These are phyloP conservation scores for Candida mattraensis DNA, from an alignment of 805 yeast species.

Conservation along the genomic window DNA sequence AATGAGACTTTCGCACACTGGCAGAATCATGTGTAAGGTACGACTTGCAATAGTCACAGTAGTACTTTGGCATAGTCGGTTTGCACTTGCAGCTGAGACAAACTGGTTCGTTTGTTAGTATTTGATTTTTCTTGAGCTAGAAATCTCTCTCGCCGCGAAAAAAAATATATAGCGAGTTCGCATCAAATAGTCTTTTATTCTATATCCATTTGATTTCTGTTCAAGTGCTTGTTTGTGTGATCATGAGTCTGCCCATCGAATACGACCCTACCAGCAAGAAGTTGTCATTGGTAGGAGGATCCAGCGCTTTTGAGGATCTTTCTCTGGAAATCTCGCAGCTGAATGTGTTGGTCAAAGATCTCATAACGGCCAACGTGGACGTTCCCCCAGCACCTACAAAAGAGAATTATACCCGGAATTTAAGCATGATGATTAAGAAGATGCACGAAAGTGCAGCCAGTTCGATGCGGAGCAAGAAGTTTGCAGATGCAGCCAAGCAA, in stretches of 20 bases:
- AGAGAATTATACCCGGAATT: conserved; percentile 54
- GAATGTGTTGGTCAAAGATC: conserved; percentile 39
- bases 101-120: neutral
- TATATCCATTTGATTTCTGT: no score
- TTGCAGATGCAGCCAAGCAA: conserved; percentile 61
- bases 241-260: conserved; percentile 26
- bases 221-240: conserved; percentile 1
- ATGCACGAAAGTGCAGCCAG: conserved; percentile 64
- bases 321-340: conserved; percentile 34
- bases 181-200: no score
- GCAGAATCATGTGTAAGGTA: conserved; percentile 86
- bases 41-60: conserved; percentile 83
- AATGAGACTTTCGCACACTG: conserved; percentile 80
- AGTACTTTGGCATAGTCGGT: conserved; percentile 61
- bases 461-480: conserved; percentile 53
- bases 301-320: conserved; percentile 24
- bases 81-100: no score
- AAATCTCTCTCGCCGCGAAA: no score
- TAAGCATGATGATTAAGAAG: conserved; percentile 60
- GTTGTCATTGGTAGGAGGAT: conserved; percentile 24
- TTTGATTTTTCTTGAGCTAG: no score
- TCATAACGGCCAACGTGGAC: conserved; percentile 44
- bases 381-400: conserved; percentile 57
- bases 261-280: conserved; percentile 34
- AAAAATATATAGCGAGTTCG: neutral